Evolutionary conservation across 192 early-diverging fungal genomes (phyloP).

Genomic region (Geranomyces michiganensis): DNA sequence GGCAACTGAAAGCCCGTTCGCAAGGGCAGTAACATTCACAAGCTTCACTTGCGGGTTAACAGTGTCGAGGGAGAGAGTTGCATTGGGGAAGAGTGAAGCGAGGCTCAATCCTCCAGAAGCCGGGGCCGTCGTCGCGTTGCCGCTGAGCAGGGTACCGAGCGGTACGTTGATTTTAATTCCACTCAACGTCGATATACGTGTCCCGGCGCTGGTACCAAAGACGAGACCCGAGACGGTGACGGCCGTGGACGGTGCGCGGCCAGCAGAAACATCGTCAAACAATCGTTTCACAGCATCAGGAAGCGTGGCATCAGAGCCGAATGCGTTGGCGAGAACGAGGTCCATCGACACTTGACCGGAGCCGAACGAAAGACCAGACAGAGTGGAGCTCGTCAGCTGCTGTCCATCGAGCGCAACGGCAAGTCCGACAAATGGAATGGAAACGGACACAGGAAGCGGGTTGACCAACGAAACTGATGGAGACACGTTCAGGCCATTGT

Average conservation of each 20-base stretch:
- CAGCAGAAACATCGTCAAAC: constrained; percentile 18
- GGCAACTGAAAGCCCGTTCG: constrained; percentile 14
- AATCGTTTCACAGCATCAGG: not conserved
- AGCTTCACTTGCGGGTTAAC: constrained; percentile 5
- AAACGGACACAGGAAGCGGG: constrained; percentile 21
- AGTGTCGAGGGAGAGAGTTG: not conserved
- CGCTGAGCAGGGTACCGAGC: not conserved
- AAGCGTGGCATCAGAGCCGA: constrained; percentile 12
- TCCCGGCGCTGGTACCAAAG: not conserved
- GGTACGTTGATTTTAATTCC: constrained; percentile 7
- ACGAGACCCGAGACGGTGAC: not conserved
- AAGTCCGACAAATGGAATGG: constrained; percentile 6
- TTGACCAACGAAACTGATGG: constrained; percentile 7
- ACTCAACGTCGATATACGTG: not conserved
- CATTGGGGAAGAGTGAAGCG: constrained; percentile 20
- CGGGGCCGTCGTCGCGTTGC: not conserved
- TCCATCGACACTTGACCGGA: not conserved
- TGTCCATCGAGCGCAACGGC: not conserved
- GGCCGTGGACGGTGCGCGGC: not conserved
- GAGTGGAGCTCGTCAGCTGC: constrained; percentile 12
- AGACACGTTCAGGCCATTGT: constrained; percentile 5
- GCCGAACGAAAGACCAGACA: constrained; percentile 1
- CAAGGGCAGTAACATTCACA: constrained; percentile 8
- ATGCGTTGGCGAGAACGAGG: constrained; percentile 1
- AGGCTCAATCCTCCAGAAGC: constrained; percentile 6